These are phyloP conservation scores for Effrenium voratum DNA, from an alignment of 73 alveolate species.

Conservation along the genomic window DNA sequence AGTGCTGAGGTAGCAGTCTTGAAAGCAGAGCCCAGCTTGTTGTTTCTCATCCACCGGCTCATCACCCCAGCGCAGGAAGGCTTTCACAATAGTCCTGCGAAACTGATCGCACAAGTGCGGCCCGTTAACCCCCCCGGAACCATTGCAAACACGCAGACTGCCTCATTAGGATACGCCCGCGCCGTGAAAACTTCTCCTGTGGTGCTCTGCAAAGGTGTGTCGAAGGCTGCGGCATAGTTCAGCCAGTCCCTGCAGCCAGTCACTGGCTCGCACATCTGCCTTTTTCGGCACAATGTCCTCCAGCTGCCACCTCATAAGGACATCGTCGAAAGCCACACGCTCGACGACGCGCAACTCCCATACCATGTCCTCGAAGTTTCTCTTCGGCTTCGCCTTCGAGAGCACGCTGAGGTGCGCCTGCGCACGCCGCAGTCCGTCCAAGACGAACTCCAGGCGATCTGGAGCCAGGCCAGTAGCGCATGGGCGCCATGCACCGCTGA, in stretches of 20 bases:
- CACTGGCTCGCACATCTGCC: not conserved
- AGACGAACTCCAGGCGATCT: not conserved
- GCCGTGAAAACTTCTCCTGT: too few relatives aligned
- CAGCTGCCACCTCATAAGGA: slow-evolving; percentile 32
- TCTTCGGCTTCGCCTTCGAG: not conserved
- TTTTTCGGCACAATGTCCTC: slow-evolving; percentile 5
- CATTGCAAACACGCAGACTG: too few relatives aligned
- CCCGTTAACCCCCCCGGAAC: too few relatives aligned
- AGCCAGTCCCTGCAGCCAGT: not conserved
- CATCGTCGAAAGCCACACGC: not conserved
- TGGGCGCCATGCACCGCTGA: slow-evolving; percentile 46
- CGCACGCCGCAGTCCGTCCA: slow-evolving; percentile 13
- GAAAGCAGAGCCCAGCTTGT: slow-evolving; percentile 8
- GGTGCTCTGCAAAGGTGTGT: slow-evolving; percentile 11
- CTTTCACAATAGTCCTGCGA: slow-evolving; percentile 29
- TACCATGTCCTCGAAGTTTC: not conserved
- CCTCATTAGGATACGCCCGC: too few relatives aligned
- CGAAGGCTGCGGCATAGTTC: slow-evolving; percentile 9
- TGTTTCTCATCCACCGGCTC: not conserved
- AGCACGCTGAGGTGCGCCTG: slow-evolving; percentile 25
- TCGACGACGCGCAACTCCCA: not conserved
- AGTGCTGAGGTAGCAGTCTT: not conserved
- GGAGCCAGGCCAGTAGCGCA: not conserved
- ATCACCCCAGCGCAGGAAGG: slow-evolving; percentile 4
- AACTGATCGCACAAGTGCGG: too few relatives aligned